A percentile compares a stretch with the other conserved stretches of the same genome.
These are phyloP conservation scores for Populus hybrid DNA, from an alignment of 441 rosid species.

Conservation along the genomic window DNA sequence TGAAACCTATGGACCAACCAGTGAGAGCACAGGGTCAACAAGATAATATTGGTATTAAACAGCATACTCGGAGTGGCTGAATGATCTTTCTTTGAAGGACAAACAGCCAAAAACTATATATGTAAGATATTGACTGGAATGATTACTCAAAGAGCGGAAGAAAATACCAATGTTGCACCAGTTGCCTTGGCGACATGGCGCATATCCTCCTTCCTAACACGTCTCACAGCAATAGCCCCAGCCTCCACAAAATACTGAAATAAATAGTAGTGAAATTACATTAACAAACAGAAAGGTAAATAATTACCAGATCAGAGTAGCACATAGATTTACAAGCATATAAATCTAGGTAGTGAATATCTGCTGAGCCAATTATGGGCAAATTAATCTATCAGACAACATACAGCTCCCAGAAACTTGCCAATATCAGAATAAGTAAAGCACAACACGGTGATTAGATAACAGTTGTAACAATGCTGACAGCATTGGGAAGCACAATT, in stretches of 20 bases:
- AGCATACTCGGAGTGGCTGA: background rate
- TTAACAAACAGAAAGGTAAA: background rate
- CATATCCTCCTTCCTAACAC: conserved; percentile 96
- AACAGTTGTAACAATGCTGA: background rate
- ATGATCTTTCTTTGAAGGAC: background rate
- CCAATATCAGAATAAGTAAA: background rate
- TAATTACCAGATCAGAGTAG: too few species aligned
- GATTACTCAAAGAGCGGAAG: background rate
- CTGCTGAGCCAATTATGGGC: background rate
- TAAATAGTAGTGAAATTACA: conserved; percentile 4
- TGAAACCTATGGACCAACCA: conserved; percentile 55
- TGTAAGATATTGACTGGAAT: background rate
- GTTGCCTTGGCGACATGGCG: conserved; percentile 98
- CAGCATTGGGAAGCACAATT: conserved; percentile 11
- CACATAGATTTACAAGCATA: background rate
- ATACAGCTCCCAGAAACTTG: background rate
- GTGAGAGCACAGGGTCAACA: conserved; percentile 9
- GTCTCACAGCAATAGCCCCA: conserved; percentile 97
- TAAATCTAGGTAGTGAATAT: background rate
- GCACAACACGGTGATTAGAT: background rate
- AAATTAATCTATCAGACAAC: background rate
- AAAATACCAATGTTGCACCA: conserved; percentile 85
- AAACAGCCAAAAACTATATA: background rate
- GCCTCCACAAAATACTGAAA: conserved; percentile 95
- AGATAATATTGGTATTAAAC: background rate